Evolutionary conservation across 768 basidiomycete species (phyloP), one percentile per base, ranked within the genome.

Genomic region (Brasilioporus rufonigricans): DNA sequence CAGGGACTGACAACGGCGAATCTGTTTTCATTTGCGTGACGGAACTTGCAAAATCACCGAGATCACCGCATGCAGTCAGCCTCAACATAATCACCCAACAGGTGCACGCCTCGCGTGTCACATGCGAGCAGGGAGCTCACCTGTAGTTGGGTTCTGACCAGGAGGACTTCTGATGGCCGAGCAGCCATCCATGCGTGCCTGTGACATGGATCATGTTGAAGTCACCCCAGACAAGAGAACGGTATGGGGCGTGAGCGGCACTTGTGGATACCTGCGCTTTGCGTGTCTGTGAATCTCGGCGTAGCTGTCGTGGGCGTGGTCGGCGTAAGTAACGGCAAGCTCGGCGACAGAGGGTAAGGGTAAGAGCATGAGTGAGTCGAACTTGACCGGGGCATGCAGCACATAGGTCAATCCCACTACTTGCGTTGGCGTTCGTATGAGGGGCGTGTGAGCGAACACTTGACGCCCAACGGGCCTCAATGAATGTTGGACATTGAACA

Each of bases 1-100:
- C 4, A 27, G 27, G 39, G 10, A 58, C 75, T 32, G 56, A 85
- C 85, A 44, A 78, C 49, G 4, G 93, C 92, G 40, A 87, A n/a
- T 75, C 33, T 79, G 64, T 72, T 93, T 90, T n/a, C 86, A 95
- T 87, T 55, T 90, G 89, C 2, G 80, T 61, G 14, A 91, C 86
- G 60, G 95, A 97, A n/a, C 88, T 91, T 36, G 86, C 78, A 65
- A 94, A 88, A 60, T 92, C 90, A n/a, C 91, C 93, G 26, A 85
- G 77, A 63, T 85, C 83, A 14, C 82, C 84, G 54, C 80, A 51
- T 8, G 33, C 9, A 53, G 12, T 52, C 35, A 51, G 44, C 5
- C 11, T 58, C 44, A 4, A 46, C 23, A 19, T 18, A 19, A 23
- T 45, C n/a, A 5, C 23, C 11, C 8, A 44, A 39, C 16, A 16